Base-by-base conservation (phyloP, 2,329 filamentous ascomycete species). In the Shiraia bambusicola region DNA sequence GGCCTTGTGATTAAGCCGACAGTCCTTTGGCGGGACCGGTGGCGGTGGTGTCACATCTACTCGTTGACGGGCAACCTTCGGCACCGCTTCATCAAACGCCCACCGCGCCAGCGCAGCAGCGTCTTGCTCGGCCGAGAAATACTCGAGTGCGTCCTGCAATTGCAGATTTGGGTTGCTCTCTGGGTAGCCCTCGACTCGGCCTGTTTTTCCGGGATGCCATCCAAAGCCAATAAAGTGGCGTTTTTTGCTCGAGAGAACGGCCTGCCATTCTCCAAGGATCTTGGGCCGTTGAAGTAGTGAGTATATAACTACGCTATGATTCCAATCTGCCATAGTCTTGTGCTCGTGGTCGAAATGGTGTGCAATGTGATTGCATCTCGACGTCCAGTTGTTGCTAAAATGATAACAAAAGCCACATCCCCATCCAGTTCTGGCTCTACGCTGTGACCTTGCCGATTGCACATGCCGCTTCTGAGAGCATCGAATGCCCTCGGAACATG, bases 321-420 rank as follows among this genome's bases (percentile, higher is more conserved):
- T 77, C 82, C 82, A 86, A 44, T 84, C 76, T n/a, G 70, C 69
- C 59, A 81, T 82, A 28, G 76, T 80, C 61, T 77, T 73, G 8
- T 49, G 43, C 4, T 56, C 49, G 7, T 52, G 50, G 54, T 84
- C 82, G 54, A 84, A 84, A 53, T 86, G 82, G 3, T 73, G 69
- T n/a, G 80, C 80, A 15, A 86, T 77, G 47, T 86, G 82, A 55
- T 84, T 80, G 45, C 84, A 81, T 56, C 84, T 79, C 32, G 81
- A 79, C 50, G 81, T 79, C 47, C 81, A 78, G 22, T 79, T 77
- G 9, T 74, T 74, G 41, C 82, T 78, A 42, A 84, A 76, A 6
- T 79, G 81, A 5, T 76, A 79, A 53, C 82, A 86, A 61, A 86
- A 84, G 6, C 82, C 82, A 45, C 82, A 86, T 2, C 81, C 82